Conservation (phyloP, 805 yeast genomes). For the Wickerhamomyces chaumierensis region DNA sequence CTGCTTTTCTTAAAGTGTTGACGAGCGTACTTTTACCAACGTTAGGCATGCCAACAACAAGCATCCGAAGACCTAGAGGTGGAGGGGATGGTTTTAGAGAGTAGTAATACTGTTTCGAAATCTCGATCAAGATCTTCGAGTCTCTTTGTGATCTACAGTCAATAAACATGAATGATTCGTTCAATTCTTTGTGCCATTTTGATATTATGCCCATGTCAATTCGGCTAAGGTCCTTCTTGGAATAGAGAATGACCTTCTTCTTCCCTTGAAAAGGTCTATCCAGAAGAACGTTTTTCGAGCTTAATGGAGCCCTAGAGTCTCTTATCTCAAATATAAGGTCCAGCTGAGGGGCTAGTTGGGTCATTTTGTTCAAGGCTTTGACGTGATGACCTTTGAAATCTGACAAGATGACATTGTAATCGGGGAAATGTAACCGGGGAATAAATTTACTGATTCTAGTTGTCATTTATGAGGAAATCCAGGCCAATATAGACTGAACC, state of each 20-base stretch:
- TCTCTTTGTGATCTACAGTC: slow-evolving; percentile 46
- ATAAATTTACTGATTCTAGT: slow-evolving; percentile 26
- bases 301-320: slow-evolving; percentile 82
- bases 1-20: slow-evolving; percentile 48
- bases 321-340: slow-evolving; percentile 78
- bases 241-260: slow-evolving; percentile 54
- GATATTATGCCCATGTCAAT: slow-evolving; percentile 27
- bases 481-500: no score
- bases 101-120: slow-evolving; percentile 33
- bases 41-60: slow-evolving; percentile 92
- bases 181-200: slow-evolving; percentile 33
- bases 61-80: slow-evolving; percentile 67
- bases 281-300: slow-evolving; percentile 72
- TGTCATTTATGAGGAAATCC: no score
- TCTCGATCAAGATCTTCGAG: slow-evolving; percentile 36
- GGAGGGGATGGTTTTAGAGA: slow-evolving; percentile 50
- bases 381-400: slow-evolving; percentile 90
- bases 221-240: slow-evolving; percentile 58
- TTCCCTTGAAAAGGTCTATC: slow-evolving; percentile 51
- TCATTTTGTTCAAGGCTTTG: slow-evolving; percentile 59
- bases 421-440: slow-evolving; percentile 69
- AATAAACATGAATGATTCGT: slow-evolving; percentile 39
- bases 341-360: slow-evolving; percentile 62
- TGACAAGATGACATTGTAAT: slow-evolving; percentile 54
- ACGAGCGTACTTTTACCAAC: slow-evolving; percentile 92